Conservation (phyloP, 2,329 filamentous ascomycete species). For the Aspergillus spinulosporus region DNA sequence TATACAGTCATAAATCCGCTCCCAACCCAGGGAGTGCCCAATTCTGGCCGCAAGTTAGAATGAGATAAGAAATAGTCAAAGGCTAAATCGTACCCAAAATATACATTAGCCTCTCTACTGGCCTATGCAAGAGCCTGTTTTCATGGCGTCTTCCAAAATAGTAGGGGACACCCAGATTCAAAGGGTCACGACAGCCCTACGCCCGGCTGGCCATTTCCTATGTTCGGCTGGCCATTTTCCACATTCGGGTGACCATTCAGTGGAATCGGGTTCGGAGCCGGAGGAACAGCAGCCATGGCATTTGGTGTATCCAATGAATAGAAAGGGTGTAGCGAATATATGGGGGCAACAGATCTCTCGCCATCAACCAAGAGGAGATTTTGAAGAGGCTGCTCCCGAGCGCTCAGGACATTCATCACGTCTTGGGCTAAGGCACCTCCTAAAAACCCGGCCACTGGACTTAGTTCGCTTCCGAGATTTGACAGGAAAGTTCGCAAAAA, state of each 20-base stretch:
- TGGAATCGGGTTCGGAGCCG: constrained; percentile 30
- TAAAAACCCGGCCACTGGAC: constrained; percentile 83
- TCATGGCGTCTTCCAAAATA: background rate
- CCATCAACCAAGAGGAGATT: constrained; percentile 93
- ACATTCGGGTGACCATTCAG: constrained; percentile 18
- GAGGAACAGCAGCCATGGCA: constrained; percentile 29
- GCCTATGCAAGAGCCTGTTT: background rate
- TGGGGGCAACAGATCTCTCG: constrained; percentile 71
- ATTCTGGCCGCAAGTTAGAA: background rate
- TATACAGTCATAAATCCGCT: constrained; percentile 17
- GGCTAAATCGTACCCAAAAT: background rate
- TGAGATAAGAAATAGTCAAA: background rate
- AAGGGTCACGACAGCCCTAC: background rate
- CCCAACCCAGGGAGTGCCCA: background rate
- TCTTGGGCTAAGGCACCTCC: constrained; percentile 92
- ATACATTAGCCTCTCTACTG: background rate
- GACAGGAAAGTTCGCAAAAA: constrained; percentile 83
- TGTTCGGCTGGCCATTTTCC: background rate
- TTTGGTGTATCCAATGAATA: constrained; percentile 41
- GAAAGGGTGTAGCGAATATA: constrained; percentile 78
- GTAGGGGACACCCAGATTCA: background rate
- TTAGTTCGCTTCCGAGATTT: constrained; percentile 79
- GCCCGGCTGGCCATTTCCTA: background rate
- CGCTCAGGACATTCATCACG: constrained; percentile 91
- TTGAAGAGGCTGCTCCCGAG: constrained; percentile 90